Base-by-base conservation (phyloP, 73 alveolate species). In the Paramecium primaurelia region DNA sequence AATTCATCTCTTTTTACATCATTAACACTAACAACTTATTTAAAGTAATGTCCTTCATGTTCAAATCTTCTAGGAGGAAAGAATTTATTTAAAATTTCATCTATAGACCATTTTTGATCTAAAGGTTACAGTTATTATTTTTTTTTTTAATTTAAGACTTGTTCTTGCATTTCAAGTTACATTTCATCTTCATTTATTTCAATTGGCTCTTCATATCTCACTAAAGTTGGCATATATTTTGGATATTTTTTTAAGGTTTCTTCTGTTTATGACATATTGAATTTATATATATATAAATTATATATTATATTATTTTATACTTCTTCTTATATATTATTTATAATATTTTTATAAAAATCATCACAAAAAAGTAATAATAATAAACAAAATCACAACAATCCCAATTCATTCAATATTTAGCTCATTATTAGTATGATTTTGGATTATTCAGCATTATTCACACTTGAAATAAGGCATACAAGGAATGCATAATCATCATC, bases 1-100 rank as follows among this genome's bases (percentile, higher is more conserved):
- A 94, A 64, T 85, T 94, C 93, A 26, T 92, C 92, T 71, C 97
- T 92, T 8, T 93, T 44, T 9, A 89, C 94, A 51, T 89, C 94
- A 26, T 32, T 60, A 10, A 64, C 54, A 40, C 92, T 71, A 8
- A 89, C 91, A 8, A 36, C 77, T 1, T 77, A 42, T 71, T 71
- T 89, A 32, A 59, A 89, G 58, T 38, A 89, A n/a, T 73, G 86
- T 25, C 77, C 59, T 25, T 71, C 88, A 71, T 89, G 86, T 44
- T 89, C 73, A 59, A 77, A 89, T 32, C 75, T 71, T 25, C 88
- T 40, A 8, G 94, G 94, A 45, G 94, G 94, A n/a, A 71, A 89
- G n/a, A 89, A 71, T 26, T 83, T 89, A 36, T 69, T 89, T 22
- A 89, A 36, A 45, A 89, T 89, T 71, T 89, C 94, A 58, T 89